These are phyloP conservation scores for Aspergillus novofumigatus DNA, from an alignment of 2,329 filamentous ascomycete genomes.

Conservation along the genomic window DNA sequence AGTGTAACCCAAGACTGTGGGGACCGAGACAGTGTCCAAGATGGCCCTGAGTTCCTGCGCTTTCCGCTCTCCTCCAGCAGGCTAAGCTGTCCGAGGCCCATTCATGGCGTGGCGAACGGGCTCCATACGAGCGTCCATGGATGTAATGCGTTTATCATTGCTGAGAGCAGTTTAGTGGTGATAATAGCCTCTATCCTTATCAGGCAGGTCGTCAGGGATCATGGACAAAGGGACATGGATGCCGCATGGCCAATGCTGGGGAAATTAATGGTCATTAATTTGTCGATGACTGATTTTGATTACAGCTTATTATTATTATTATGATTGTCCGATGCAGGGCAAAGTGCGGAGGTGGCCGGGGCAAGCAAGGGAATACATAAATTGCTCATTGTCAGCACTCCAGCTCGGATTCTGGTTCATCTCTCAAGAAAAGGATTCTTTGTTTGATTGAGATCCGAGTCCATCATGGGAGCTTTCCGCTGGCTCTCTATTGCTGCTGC, in stretches of 20 bases:
- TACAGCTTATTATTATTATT: not conserved
- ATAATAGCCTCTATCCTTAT: not conserved
- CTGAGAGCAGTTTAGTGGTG: not conserved
- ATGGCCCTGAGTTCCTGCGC: not conserved
- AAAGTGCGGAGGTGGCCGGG: not conserved
- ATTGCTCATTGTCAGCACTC: not conserved
- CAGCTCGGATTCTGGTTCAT: not conserved
- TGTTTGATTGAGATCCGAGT: not conserved
- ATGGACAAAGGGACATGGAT: not conserved
- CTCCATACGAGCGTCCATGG: not conserved
- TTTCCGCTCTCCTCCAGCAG: not conserved
- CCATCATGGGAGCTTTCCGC: constrained; percentile 21
- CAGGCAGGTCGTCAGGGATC: not conserved
- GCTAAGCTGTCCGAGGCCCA: not conserved
- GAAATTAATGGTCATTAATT: not conserved
- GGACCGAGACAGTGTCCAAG: not conserved
- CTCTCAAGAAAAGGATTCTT: not conserved
- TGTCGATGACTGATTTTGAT: not conserved
- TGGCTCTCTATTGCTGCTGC: constrained; percentile 23
- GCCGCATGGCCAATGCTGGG: not conserved
- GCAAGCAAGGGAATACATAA: not conserved
- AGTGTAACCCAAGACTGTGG: constrained; percentile 16
- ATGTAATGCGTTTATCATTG: constrained; percentile 7
- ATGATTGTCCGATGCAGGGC: not conserved
- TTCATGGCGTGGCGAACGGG: not conserved